phyloP scores from a whole-genome alignment of 2,329 filamentous ascomycete species.

The Karstenula rhodostoma region DNA sequence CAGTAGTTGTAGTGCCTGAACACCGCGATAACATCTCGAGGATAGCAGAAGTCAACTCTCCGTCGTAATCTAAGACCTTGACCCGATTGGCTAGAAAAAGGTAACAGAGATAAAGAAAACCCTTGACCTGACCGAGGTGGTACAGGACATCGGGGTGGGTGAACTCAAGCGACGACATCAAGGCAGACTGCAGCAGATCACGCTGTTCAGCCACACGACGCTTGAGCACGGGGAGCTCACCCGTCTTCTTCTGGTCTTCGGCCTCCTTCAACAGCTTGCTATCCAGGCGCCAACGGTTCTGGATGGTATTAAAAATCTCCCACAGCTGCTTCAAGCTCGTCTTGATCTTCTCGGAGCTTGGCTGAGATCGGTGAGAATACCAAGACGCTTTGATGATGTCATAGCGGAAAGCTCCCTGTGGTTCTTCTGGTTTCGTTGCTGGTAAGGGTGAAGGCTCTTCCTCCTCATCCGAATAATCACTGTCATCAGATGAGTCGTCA shows the following conservation, averaged over 20 bases:
- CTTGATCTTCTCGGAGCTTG: conserved; percentile 62
- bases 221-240: conserved; percentile 63
- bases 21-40: conserved; percentile 67
- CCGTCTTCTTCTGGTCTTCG: conserved; percentile 63
- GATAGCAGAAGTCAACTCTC: conserved; percentile 51
- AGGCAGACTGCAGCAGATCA: conserved; percentile 62
- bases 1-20: conserved; percentile 65
- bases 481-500: conserved; percentile 59
- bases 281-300: conserved; percentile 69
- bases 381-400: conserved; percentile 69
- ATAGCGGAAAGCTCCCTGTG: conserved; percentile 63
- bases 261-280: conserved; percentile 64
- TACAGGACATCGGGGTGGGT: conserved; percentile 58
- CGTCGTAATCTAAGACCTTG: conserved; percentile 56
- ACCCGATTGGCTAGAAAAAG: conserved; percentile 59
- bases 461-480: conserved; percentile 61
- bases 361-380: conserved; percentile 62
- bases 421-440: conserved; percentile 59
- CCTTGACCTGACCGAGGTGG: conserved; percentile 46
- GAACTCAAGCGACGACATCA: conserved; percentile 55
- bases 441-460: conserved; percentile 65
- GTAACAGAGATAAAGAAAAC: conserved; percentile 57
- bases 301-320: conserved; percentile 66
- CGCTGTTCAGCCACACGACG: conserved; percentile 66
- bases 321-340: conserved; percentile 64